Conservation (phyloP, 2,329 filamentous ascomycete genomes). For the Diplodia mutila region DNA sequence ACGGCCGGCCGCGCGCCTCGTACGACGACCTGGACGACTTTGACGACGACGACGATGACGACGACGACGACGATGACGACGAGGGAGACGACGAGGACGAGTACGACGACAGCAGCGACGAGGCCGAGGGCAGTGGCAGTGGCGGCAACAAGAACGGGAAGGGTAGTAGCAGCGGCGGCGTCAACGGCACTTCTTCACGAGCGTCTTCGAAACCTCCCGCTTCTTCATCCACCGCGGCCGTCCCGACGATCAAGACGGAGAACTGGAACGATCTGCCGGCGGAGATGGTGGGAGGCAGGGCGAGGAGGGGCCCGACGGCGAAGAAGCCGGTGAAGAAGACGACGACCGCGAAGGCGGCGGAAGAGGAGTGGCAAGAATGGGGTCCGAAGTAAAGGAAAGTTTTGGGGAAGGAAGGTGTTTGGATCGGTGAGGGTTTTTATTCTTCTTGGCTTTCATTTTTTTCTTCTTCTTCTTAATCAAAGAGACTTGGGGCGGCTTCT, state of each 20-base stretch:
- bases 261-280: constrained; percentile 57
- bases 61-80: constrained; percentile 40
- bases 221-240: neutral
- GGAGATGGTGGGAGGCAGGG: constrained; percentile 41
- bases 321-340: neutral
- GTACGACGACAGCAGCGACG: constrained; percentile 35
- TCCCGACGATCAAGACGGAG: constrained; percentile 33
- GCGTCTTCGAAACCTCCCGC: no score
- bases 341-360: neutral
- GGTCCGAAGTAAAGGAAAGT: neutral
- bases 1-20: constrained; percentile 29
- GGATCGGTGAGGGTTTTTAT: neutral
- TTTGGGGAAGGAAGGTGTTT: neutral
- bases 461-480: neutral
- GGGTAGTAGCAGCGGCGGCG: constrained; percentile 26
- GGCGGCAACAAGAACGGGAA: constrained; percentile 32
- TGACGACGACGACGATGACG: constrained; percentile 32
- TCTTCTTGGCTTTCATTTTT: neutral
- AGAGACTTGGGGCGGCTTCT: neutral
- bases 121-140: constrained; percentile 39
- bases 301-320: neutral
- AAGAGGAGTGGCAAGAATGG: constrained; percentile 25
- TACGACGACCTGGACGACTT: constrained; percentile 22
- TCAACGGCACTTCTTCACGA: neutral
- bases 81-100: constrained; percentile 34